These are phyloP conservation scores for Peltaster fructicola DNA, from an alignment of 2,329 filamentous ascomycete genomes.

Conservation along the genomic window DNA sequence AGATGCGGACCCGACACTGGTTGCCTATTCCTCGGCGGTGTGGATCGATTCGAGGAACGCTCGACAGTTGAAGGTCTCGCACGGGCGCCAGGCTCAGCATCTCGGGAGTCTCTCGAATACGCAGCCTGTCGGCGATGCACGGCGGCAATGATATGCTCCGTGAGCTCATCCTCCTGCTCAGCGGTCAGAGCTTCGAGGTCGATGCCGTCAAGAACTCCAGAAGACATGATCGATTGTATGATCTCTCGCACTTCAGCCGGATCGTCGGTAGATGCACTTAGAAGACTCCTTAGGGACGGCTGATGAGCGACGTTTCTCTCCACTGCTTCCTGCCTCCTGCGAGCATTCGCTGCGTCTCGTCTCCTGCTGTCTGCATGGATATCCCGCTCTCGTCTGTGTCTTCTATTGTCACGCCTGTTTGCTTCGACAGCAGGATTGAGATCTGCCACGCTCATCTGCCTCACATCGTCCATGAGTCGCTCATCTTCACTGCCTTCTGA, in stretches of 20 bases:
- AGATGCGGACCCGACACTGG: slow-evolving; percentile 30
- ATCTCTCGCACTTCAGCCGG: slow-evolving; percentile 75
- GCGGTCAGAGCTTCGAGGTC: slow-evolving; percentile 77
- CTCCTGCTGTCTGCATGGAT: slow-evolving; percentile 2
- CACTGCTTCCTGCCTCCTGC: slow-evolving; percentile 7
- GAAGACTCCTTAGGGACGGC: slow-evolving; percentile 66
- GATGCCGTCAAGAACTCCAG: slow-evolving; percentile 72
- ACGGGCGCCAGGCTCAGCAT: no score
- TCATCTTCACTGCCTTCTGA: slow-evolving; percentile 38
- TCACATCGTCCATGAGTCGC: slow-evolving; percentile 51
- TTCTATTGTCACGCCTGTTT: slow-evolving; percentile 2
- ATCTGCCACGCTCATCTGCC: slow-evolving; percentile 56
- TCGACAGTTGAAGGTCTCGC: no score
- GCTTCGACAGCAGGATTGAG: slow-evolving; percentile 21
- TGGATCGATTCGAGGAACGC: not conserved
- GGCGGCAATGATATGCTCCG: slow-evolving; percentile 78
- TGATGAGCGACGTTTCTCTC: slow-evolving; percentile 56
- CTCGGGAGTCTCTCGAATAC: slow-evolving; percentile 11
- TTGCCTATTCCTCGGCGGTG: slow-evolving; percentile 13
- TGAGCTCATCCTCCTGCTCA: slow-evolving; percentile 73
- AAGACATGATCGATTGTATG: slow-evolving; percentile 70
- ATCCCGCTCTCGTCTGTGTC: slow-evolving; percentile 6
- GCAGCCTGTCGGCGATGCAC: slow-evolving; percentile 48
- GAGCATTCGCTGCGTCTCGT: slow-evolving; percentile 1
- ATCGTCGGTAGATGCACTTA: slow-evolving; percentile 63